Base-by-base conservation (phyloP, 805 yeast genomes). In the Vanderwaltozyma tropicalis region DNA sequence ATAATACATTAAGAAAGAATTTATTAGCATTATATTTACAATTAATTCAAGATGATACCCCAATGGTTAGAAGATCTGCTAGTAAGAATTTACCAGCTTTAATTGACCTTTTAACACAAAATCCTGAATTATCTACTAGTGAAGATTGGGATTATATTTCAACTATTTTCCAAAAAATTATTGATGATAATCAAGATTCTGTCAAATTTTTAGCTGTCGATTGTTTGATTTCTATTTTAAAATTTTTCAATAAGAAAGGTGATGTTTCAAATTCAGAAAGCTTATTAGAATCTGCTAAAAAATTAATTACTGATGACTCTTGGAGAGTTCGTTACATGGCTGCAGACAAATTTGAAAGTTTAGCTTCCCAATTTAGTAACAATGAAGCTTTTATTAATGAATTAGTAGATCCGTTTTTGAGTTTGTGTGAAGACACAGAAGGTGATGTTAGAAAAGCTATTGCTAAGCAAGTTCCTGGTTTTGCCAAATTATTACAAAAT, bases 261-360 rank as follows among this genome's bases (percentile, higher is more conserved):
- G 85, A 80, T 49, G 57, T 52, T 16, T 63, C 77, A 14, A 82
- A 78, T 57, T 71, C 76, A 46, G 68, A 72, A 34, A 82, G 80
- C 46, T 67, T 82, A 42, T 67, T 82, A 44, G 67, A 70, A 37
- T 73, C 80, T 45, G 71, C 95, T 3, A 69, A 80, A 46, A 75
- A 76, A 45, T 70, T 92, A 47, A 79, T 86, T 41, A 73, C 71
- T 46, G 98, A 92, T 64, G 86, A 84, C 61, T 81, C 94, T 54
- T 92, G 99, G 99, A 79, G 98, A 62, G 97, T 92, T 41, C 79
- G 98, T 55, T 92, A 92, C 63, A 87, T 92, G 80, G 95, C 95
- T 25, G 96, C 96, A n/a, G 97, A 89, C 59, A 73, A 87, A 52
- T 89, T 86, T 55, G 84, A 78, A 49, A 67, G 69, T 44, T 72